Percentiles rank a stretch among this genome's conserved stretches.
Evolutionary conservation across 768 basidiomycete genomes (phyloP).

Genomic region (Termitomyces sp.): DNA sequence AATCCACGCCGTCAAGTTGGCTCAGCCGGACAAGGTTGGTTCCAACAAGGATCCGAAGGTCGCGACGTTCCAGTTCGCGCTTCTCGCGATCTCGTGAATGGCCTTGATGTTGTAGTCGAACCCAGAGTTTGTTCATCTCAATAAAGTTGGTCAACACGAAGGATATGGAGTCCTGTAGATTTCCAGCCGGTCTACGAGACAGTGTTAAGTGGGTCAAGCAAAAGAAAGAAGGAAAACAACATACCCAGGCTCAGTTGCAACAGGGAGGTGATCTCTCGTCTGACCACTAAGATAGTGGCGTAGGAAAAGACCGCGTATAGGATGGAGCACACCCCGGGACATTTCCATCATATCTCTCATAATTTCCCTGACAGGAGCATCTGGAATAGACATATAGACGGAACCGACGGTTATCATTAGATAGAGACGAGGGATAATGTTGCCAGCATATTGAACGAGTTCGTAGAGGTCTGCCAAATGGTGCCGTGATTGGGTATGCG

Average conservation of each 20-base stretch:
- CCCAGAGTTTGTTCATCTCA: conserved; percentile 99
- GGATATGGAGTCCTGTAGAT: conserved; percentile 89
- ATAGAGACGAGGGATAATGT: conserved; percentile 89
- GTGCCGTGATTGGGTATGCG: conserved; percentile 85
- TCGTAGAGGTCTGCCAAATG: conserved; percentile 99
- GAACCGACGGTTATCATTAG: conserved; percentile 99
- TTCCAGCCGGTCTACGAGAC: conserved; percentile 67
- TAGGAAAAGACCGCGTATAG: conserved; percentile 93
- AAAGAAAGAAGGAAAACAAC: conserved; percentile 14
- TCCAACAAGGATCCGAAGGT: conserved; percentile 92
- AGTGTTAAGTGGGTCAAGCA: neutral
- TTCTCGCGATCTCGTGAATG: conserved; percentile 97
- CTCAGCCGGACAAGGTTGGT: conserved; percentile 95
- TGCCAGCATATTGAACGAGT: conserved; percentile 98
- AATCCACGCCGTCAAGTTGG: conserved; percentile 93
- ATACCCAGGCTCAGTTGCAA: conserved; percentile 81
- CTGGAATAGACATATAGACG: conserved; percentile 97
- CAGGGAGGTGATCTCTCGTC: conserved; percentile 90
- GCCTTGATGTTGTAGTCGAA: conserved; percentile 95
- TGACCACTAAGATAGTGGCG: conserved; percentile 96
- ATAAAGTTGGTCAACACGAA: conserved; percentile 99
- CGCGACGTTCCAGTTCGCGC: conserved; percentile 92
- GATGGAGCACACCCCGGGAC: conserved; percentile 95
- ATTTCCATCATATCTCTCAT: conserved; percentile 99
- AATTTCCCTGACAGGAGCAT: conserved; percentile 96